A percentile compares a stretch with the other conserved stretches of the same genome.
Conservation (phyloP, 2,329 filamentous ascomycete genomes). For the Xylariaceae sp. region DNA sequence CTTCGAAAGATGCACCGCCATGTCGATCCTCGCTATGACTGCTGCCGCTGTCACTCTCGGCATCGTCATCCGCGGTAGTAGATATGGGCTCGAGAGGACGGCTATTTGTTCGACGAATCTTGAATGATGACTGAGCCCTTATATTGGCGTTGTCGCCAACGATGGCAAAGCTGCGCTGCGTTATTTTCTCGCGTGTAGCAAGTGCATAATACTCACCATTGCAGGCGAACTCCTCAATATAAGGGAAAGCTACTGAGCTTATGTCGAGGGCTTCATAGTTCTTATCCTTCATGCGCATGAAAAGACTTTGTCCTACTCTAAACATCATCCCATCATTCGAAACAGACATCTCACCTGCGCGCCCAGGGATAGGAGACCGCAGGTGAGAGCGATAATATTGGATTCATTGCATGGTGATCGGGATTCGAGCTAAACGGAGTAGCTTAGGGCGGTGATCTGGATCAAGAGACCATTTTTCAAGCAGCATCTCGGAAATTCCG, state of each 20-base stretch:
- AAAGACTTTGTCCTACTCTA: background rate
- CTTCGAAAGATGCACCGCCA: too few relatives aligned
- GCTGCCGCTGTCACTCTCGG: background rate
- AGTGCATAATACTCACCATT: background rate
- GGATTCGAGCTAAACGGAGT: background rate
- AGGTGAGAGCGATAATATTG: background rate
- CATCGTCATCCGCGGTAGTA: background rate
- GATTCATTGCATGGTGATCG: background rate
- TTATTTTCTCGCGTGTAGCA: background rate
- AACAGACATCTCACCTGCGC: background rate
- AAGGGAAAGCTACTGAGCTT: background rate
- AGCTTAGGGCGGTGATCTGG: background rate
- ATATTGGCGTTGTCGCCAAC: background rate
- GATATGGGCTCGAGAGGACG: background rate
- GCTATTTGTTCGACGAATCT: background rate
- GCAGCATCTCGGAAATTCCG: background rate
- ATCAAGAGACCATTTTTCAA: background rate
- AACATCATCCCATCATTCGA: background rate
- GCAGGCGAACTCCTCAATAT: background rate
- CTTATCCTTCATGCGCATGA: background rate
- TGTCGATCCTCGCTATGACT: too few relatives aligned
- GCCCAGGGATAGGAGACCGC: background rate
- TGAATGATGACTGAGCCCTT: background rate
- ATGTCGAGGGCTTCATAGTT: background rate
- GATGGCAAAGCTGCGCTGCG: background rate